Conservation (phyloP, 306 rosid species). For the Medicago arabica region DNA sequence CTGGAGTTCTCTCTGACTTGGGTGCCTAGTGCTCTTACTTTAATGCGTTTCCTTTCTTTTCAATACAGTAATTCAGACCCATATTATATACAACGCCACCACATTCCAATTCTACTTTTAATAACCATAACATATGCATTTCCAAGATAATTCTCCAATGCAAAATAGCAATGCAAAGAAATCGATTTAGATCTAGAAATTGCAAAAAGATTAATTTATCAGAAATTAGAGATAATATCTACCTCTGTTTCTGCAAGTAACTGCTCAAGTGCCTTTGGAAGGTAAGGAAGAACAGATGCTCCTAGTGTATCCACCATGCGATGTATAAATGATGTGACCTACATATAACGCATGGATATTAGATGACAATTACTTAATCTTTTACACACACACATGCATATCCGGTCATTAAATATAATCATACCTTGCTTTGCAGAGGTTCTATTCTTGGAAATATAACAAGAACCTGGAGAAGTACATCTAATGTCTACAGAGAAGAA, state of each 20-base stretch:
- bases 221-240: conserved; percentile 36
- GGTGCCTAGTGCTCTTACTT: too few relatives aligned
- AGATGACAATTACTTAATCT: conserved; percentile 35
- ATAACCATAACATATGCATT: conserved; percentile 4
- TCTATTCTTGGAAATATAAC: conserved; percentile 81
- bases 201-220: neutral
- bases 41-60: too few relatives aligned
- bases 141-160: conserved; percentile 8
- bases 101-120: conserved; percentile 28
- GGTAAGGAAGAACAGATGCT: conserved; percentile 85
- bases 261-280: conserved; percentile 89
- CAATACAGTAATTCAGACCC: too few relatives aligned
- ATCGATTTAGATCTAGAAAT: conserved; percentile 27
- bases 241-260: conserved; percentile 93
- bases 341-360: conserved; percentile 39
- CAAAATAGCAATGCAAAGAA: conserved; percentile 26
- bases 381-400: neutral
- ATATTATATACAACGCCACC: conserved; percentile 17
- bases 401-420: conserved; percentile 23
- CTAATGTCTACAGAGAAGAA: conserved; percentile 67
- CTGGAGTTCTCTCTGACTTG: too few relatives aligned
- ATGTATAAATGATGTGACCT: conserved; percentile 96
- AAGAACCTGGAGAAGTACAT: conserved; percentile 92
- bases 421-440: conserved; percentile 75
- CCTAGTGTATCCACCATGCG: conserved; percentile 98